A percentile compares a stretch with the other conserved stretches of the same genome.
Conservation (phyloP, 1,139 yeast species). For the Hemisphaericaspora xylanilytica region DNA sequence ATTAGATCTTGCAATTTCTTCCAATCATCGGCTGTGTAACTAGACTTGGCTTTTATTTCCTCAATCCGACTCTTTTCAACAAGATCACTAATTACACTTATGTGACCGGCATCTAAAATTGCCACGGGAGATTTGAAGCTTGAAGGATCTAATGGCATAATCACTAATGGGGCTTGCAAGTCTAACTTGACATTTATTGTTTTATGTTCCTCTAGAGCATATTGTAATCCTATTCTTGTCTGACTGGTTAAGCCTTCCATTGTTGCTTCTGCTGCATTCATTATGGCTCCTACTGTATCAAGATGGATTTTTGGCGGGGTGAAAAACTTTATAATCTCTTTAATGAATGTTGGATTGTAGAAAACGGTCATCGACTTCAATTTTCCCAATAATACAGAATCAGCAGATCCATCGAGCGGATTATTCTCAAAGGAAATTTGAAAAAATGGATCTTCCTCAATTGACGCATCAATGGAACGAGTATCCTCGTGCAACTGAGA, state of each 20-base stretch:
- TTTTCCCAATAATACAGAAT: constrained; percentile 69
- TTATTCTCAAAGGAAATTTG: constrained; percentile 79
- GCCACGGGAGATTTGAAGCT: constrained; percentile 87
- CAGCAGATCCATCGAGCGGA: constrained; percentile 83
- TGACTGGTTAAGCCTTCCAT: constrained; percentile 88
- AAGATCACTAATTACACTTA: constrained; percentile 76
- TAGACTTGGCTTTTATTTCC: constrained; percentile 66
- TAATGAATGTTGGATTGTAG: constrained; percentile 79
- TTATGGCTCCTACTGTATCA: constrained; percentile 86
- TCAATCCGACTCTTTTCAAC: constrained; percentile 71
- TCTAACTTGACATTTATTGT: constrained; percentile 83
- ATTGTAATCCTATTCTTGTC: constrained; percentile 89
- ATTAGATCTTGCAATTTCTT: constrained; percentile 65
- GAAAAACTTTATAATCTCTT: constrained; percentile 72
- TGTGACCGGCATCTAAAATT: constrained; percentile 93
- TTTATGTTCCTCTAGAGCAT: constrained; percentile 91
- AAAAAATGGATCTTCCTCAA: constrained; percentile 63
- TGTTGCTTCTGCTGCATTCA: constrained; percentile 94
- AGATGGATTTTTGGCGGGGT: constrained; percentile 82
- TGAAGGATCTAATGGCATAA: constrained; percentile 81
- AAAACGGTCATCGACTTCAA: constrained; percentile 86
- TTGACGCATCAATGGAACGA: constrained; percentile 5
- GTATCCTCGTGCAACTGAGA: constrained; percentile 24
- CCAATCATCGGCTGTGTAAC: constrained; percentile 75
- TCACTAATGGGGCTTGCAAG: constrained; percentile 88